Percentiles rank a stretch among this genome's conserved stretches.
phyloP scores from a whole-genome alignment of 75 land plant species.

The Pseudotsuga menziesii region DNA sequence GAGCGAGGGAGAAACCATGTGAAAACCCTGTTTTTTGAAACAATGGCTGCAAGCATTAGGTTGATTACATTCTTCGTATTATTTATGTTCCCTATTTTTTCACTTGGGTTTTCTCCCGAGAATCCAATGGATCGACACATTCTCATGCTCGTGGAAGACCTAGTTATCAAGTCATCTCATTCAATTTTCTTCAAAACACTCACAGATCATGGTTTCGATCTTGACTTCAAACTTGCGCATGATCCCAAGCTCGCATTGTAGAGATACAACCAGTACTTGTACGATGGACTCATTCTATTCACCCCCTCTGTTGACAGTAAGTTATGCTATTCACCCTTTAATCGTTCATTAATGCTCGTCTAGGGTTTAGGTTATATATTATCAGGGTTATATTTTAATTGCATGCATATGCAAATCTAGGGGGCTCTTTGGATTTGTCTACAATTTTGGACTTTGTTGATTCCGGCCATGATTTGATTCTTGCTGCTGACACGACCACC shows the following conservation, averaged over 20 bases:
- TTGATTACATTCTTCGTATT: too few species aligned
- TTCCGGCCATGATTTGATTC: slow-evolving; percentile 85
- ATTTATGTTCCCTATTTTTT: too few species aligned
- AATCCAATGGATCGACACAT: slow-evolving; percentile 63
- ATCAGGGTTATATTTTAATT: not conserved
- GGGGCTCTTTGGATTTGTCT: slow-evolving; percentile 68
- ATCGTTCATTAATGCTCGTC: not conserved
- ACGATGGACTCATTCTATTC: slow-evolving; percentile 83
- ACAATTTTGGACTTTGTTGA: slow-evolving; percentile 88
- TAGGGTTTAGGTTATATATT: not conserved
- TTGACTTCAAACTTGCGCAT: slow-evolving; percentile 85
- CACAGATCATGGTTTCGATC: slow-evolving; percentile 67
- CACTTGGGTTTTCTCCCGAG: slow-evolving; percentile 45
- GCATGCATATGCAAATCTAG: slow-evolving; percentile 56
- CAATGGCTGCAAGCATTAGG: too few species aligned
- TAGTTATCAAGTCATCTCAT: slow-evolving; percentile 76
- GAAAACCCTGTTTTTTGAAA: too few species aligned
- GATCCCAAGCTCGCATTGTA: slow-evolving; percentile 77
- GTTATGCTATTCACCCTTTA: slow-evolving; percentile 4
- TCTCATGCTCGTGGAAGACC: slow-evolving; percentile 83
- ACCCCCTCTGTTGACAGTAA: slow-evolving; percentile 71
- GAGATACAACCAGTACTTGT: slow-evolving; percentile 77
- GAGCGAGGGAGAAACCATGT: too few species aligned
- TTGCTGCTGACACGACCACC: slow-evolving; percentile 64
- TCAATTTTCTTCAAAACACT: slow-evolving; percentile 90